phyloP scores from a whole-genome alignment of 176 grass and related monocot species.

The Pharus latifolius region DNA sequence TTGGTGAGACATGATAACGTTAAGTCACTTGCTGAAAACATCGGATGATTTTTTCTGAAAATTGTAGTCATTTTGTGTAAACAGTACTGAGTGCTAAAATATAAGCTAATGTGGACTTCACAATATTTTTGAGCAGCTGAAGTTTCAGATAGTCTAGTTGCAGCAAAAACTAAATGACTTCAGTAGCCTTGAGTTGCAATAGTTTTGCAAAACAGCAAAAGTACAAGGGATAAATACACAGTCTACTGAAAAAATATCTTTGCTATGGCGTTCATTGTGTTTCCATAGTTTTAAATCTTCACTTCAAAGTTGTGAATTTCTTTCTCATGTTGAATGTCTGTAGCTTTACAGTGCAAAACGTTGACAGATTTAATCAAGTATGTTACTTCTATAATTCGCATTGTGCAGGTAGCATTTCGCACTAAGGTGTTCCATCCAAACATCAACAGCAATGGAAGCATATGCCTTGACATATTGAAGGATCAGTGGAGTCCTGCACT shows the following conservation, averaged over 20 bases:
- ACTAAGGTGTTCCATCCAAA: constrained; percentile 83
- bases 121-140: not conserved
- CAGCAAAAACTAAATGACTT: too few relatives aligned
- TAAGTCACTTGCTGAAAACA: not conserved
- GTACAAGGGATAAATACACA: too few relatives aligned
- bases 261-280: too few relatives aligned
- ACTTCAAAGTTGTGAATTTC: too few relatives aligned
- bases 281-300: too few relatives aligned
- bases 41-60: not conserved
- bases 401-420: constrained; percentile 58
- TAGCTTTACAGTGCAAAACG: not conserved
- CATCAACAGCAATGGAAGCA: constrained; percentile 73
- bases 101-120: not conserved
- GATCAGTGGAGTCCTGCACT: constrained; percentile 77
- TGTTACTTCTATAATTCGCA: not conserved
- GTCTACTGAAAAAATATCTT: too few relatives aligned
- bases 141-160: not conserved
- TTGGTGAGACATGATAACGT: not conserved
- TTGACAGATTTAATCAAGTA: not conserved
- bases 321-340: not conserved
- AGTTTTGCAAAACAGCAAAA: not conserved
- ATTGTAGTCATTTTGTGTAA: not conserved
- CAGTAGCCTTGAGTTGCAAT: too few relatives aligned
- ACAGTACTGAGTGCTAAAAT: not conserved
- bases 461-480: constrained; percentile 78